phyloP scores from a whole-genome alignment of 1,139 yeast genomes.

The Hemisphaericaspora xylofermentans region DNA sequence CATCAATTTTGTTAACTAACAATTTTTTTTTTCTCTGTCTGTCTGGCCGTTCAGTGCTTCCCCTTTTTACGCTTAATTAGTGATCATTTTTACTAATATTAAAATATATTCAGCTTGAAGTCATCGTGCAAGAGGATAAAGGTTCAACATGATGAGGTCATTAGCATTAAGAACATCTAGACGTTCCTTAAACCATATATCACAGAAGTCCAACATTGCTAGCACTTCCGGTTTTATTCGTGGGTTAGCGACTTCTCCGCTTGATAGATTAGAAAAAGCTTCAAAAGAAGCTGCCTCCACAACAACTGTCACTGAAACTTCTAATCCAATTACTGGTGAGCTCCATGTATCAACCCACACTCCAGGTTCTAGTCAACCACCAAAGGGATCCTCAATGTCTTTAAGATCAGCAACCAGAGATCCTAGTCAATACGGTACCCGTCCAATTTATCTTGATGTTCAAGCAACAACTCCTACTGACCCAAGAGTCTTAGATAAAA shows the following conservation, averaged over 20 bases:
- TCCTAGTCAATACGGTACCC: conserved; percentile 54
- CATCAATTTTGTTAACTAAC: not conserved
- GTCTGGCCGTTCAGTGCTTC: not conserved
- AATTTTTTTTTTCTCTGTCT: not conserved
- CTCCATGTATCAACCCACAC: conserved; percentile 22
- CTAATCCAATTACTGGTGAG: conserved; percentile 19
- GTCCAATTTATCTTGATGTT: conserved; percentile 92
- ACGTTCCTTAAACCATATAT: conserved; percentile 1
- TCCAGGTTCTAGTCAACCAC: conserved; percentile 28
- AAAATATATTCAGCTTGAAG: too few species aligned
- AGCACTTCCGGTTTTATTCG: not conserved
- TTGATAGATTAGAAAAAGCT: conserved; percentile 2
- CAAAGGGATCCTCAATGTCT: conserved; percentile 44
- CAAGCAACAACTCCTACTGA: conserved; percentile 99
- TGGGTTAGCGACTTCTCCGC: not conserved
- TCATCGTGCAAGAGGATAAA: too few species aligned
- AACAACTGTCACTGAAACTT: conserved; percentile 8
- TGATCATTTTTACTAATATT: not conserved
- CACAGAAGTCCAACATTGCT: not conserved
- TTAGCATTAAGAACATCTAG: conserved; percentile 3
- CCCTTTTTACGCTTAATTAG: not conserved
- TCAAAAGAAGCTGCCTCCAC: conserved; percentile 2
- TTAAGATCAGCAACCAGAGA: conserved; percentile 48
- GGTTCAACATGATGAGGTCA: not conserved
- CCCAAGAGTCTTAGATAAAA: conserved; percentile 91